phyloP scores from a whole-genome alignment of 345 rosid genomes.

The Eucalyptus marginata region DNA sequence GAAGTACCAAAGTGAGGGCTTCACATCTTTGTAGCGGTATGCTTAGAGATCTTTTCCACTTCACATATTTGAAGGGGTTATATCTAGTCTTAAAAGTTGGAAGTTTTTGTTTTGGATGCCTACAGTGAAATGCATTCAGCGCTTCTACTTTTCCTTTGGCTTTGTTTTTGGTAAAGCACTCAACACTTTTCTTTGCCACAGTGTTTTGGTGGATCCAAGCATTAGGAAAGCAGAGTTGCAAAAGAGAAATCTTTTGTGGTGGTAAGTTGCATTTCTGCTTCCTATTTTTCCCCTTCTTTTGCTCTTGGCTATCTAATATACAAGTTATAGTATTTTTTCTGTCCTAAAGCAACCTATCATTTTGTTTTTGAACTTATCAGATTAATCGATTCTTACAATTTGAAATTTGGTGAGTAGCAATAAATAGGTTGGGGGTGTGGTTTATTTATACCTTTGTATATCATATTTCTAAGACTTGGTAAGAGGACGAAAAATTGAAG shows the following conservation, averaged over 20 bases:
- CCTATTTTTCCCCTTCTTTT: neutral
- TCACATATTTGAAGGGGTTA: neutral
- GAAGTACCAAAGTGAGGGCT: constrained; percentile 6
- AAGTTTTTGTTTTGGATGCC: neutral
- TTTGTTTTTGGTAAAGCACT: neutral
- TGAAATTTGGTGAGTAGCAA: neutral
- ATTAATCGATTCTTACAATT: neutral
- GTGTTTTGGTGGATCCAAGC: neutral
- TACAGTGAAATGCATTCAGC: neutral
- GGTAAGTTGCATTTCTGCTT: neutral
- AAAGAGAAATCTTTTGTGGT: no score
- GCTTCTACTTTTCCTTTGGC: neutral
- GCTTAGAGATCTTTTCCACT: neutral
- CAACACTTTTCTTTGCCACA: neutral
- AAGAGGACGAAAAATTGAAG: neutral
- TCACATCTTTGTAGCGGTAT: constrained; percentile 8
- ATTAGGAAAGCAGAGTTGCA: no score
- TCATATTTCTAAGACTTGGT: neutral
- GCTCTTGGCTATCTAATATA: neutral
- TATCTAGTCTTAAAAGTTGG: neutral
- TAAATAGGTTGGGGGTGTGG: neutral
- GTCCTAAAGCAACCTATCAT: neutral
- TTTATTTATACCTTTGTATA: neutral
- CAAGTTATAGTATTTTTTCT: neutral
- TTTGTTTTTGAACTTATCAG: neutral